Evolutionary conservation across 495 filamentous ascomycete species (phyloP), one percentile per base, ranked within the genome.

Genomic region (Jackrogersella minutella): DNA sequence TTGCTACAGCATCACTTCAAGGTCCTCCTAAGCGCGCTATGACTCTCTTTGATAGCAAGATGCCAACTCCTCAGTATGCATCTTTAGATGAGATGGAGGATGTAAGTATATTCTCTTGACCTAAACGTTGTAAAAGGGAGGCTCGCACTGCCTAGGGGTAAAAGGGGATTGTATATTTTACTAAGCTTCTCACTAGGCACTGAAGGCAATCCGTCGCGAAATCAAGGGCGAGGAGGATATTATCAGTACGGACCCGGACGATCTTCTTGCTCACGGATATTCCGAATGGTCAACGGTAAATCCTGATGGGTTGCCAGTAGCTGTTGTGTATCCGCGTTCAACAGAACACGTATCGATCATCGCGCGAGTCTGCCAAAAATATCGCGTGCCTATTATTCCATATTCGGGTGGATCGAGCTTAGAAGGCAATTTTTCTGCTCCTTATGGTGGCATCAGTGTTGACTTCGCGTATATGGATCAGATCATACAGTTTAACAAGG

Each of bases 221-320:
- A 78, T 93, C 1, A 53, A 17, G 11, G 69, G 69, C 21, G 69
- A 65, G 58, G 88, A 91, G 47, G 90, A 93, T 72, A 82, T 88
- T 51, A 87, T 97, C 63, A 93, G 87, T 58, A 93, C 86, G 1
- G 93, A 97, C 60, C 86, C 91, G 22, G 93, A 96, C 17, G 90
- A 95, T 60, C 81, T 97, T 5, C 85, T 86, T 36, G 76, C 80
- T 16, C 93, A 97, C 75, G 93, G 93, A 16, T 97, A 90, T 74
- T 95, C 91, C 9, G 91, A 93, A 77, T 96, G 92, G 92, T 94
- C 91, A 0, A 90, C 90, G 3, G 83, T 88, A 39, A 97, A 97
- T 69, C 87, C 88, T 10, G 88, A 92, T 34, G 84, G 84, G 3
- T 77, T 93, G 0, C 91, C 91, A 0, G 88, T 93, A n/a, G 91